Base-by-base conservation (phyloP, 176 grass and related monocot species). In the Puya raimondii region DNA sequence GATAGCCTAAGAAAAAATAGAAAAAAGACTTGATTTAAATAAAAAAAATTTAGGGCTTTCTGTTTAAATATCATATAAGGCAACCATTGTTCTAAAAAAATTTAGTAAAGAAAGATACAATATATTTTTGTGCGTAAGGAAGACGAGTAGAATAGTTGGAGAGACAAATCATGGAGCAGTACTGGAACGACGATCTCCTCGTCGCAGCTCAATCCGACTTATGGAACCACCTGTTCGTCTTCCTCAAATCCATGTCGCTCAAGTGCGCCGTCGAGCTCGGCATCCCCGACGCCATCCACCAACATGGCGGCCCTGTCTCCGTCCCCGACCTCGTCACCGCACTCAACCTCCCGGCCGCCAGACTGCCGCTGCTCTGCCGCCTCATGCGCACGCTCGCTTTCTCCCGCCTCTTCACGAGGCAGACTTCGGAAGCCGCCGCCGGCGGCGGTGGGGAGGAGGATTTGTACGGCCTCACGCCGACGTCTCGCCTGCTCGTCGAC, bases 221-320 rank as follows among this genome's bases (percentile, higher is more conserved):
- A 4, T 79, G 42, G 52, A 29, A 71, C 57, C 68, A 76, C 63
- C 10, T 23, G 17, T 53, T 83, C 1, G 29, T 76, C 67, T 83
- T 78, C 68, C 6, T 82, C 29, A 80, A 56, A 33, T 78, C 53
- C 66, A 77, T 77, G 79, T 73, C 75, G 8, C 48, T 89, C 29
- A 61, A 29, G 11, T 79, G 79, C 61, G 87, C 29, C 2, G 51
- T 82, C 1, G 53, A 79, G 16, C 82, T 89, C 7, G 63, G 86
- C 61, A 42, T 85, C 49, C 48, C 79, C 0, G 79, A 79, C 23
- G 74, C 72, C 15, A 85, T 89, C 67, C 65, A 68, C 53, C 12
- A 50, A 53, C 14, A 67, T 13, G 79, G 78, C 21, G 65, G 79
- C 21, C 6, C 26, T 0, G 58, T 48, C 18, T 69, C 75, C 52